phyloP scores from a whole-genome alignment of 495 filamentous ascomycete genomes.

The Xylaria nigripes region DNA sequence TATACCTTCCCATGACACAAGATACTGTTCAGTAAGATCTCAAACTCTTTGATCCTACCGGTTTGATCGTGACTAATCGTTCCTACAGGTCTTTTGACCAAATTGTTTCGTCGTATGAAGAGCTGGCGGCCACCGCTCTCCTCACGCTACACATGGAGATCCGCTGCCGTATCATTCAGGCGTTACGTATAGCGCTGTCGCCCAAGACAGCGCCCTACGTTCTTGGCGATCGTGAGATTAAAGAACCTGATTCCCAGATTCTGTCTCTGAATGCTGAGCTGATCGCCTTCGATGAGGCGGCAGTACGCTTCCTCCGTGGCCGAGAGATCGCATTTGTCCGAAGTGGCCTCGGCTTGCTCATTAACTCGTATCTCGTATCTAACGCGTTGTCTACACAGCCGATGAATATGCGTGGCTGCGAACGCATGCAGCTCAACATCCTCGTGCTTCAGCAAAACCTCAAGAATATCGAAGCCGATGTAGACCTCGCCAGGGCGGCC shows the following conservation, averaged over 20 bases:
- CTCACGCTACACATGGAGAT: constrained; percentile 82
- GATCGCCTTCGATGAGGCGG: constrained; percentile 72
- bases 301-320: constrained; percentile 58
- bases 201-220: constrained; percentile 58
- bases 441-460: constrained; percentile 91
- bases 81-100: constrained; percentile 66
- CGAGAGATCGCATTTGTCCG: constrained; percentile 63
- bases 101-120: constrained; percentile 69
- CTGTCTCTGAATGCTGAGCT: constrained; percentile 72
- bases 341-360: constrained; percentile 60
- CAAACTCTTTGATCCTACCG: background rate
- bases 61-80: constrained; percentile 13
- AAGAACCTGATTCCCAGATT: constrained; percentile 70
- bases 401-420: constrained; percentile 69
- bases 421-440: constrained; percentile 81
- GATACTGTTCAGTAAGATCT: constrained; percentile 63
- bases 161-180: constrained; percentile 69
- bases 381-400: constrained; percentile 54
- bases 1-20: constrained; percentile 82
- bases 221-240: constrained; percentile 62
- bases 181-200: constrained; percentile 47
- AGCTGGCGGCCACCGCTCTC: constrained; percentile 66
- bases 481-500: constrained; percentile 59
- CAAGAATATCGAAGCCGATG: constrained; percentile 76
- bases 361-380: constrained; percentile 61